Conservation (phyloP, 345 rosid genomes). For the Salix exigua region DNA sequence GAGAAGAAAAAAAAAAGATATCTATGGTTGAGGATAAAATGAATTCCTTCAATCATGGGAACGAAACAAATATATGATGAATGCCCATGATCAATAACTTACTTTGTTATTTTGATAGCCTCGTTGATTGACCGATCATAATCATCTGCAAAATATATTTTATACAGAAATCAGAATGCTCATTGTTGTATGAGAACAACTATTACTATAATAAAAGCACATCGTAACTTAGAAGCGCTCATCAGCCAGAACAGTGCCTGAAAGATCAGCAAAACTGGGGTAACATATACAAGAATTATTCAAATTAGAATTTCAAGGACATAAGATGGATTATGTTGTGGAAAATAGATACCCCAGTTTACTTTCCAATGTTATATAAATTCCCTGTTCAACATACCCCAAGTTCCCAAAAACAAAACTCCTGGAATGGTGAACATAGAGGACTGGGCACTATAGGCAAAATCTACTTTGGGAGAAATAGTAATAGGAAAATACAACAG, state of each 20-base stretch:
- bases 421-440: background rate
- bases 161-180: slow-evolving; percentile 10
- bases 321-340: background rate
- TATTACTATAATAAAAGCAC: background rate
- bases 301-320: background rate
- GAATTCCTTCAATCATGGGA: slow-evolving; percentile 3
- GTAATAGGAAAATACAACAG: background rate
- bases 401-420: background rate
- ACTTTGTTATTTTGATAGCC: slow-evolving; percentile 96
- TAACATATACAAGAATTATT: background rate
- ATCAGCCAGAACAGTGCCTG: background rate
- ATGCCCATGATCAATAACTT: slow-evolving; percentile 19
- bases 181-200: background rate
- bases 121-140: slow-evolving; percentile 96
- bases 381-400: background rate
- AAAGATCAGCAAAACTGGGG: background rate
- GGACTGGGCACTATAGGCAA: background rate
- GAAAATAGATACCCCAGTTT: background rate
- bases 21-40: background rate
- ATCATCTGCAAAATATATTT: slow-evolving; percentile 71
- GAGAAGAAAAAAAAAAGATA: background rate
- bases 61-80: background rate
- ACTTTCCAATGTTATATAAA: background rate
- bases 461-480: background rate
- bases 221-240: background rate